Percentiles rank a stretch among this genome's conserved stretches.
Evolutionary conservation across 208 protist genomes (phyloP).

Genomic region (Leishmania tarentolae): DNA sequence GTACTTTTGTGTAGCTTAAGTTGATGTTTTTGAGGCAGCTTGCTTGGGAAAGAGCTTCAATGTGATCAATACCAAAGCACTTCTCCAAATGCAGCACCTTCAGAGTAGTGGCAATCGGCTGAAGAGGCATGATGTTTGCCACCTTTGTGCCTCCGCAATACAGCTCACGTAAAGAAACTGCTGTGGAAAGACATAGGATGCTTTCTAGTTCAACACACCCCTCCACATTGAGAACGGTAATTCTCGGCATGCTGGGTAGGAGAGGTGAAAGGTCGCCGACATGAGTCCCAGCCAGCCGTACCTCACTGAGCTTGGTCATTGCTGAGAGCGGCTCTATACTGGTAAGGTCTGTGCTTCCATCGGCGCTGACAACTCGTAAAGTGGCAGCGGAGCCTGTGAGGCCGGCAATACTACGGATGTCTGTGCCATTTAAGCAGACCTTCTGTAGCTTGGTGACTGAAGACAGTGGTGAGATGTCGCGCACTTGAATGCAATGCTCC

Average conservation of each 20-base stretch:
- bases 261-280: slow-evolving; percentile 2
- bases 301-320: not conserved
- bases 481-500: not conserved
- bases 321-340: slow-evolving; percentile 2
- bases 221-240: slow-evolving; percentile 7
- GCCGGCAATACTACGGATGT: not conserved
- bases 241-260: not conserved
- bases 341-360: not conserved
- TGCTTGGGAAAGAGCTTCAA: not conserved
- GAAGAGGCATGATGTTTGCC: not conserved
- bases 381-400: not conserved
- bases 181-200: not conserved
- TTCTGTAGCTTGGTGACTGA: not conserved
- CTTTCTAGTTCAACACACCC: not conserved
- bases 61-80: not conserved
- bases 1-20: not conserved
- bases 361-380: not conserved
- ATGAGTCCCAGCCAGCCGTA: not conserved
- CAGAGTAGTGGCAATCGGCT: not conserved
- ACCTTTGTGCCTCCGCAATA: slow-evolving; percentile 14
- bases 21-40: not conserved
- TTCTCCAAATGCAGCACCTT: not conserved
- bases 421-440: slow-evolving; percentile 1
- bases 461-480: not conserved
- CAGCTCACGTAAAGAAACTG: not conserved